Conservation (phyloP, 1,284 basidiomycete species). For the Marasmius oreades region DNA sequence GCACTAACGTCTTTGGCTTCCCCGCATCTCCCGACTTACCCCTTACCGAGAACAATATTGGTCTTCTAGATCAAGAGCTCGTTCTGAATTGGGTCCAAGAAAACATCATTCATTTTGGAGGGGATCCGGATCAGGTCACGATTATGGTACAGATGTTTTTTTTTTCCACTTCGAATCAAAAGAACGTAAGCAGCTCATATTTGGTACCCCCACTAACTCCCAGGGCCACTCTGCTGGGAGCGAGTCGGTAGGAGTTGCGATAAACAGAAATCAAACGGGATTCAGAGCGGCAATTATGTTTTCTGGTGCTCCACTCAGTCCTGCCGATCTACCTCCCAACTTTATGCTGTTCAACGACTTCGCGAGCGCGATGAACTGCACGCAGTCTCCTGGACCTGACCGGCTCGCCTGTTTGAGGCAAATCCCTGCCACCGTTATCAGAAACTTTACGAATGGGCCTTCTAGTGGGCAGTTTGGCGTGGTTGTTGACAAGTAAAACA, state of each 20-base stretch:
- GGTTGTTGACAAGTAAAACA: neutral
- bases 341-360: neutral
- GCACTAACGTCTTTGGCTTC: conserved; percentile 18
- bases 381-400: neutral
- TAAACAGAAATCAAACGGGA: neutral
- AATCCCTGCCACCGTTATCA: neutral
- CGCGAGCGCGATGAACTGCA: neutral
- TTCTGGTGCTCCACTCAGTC: neutral
- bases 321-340: neutral
- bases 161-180: neutral
- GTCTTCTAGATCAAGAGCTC: conserved; percentile 14
- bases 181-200: neutral
- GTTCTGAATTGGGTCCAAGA: neutral
- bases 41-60: conserved; percentile 11
- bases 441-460: neutral
- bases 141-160: neutral
- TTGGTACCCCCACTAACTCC: neutral
- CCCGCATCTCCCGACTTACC: conserved; percentile 12
- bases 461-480: neutral
- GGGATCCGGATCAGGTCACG: neutral
- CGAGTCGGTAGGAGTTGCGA: neutral
- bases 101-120: neutral
- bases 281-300: neutral
- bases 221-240: neutral
- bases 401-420: neutral